Conservation (phyloP, 768 basidiomycete species). For the Collybia nuda region DNA sequence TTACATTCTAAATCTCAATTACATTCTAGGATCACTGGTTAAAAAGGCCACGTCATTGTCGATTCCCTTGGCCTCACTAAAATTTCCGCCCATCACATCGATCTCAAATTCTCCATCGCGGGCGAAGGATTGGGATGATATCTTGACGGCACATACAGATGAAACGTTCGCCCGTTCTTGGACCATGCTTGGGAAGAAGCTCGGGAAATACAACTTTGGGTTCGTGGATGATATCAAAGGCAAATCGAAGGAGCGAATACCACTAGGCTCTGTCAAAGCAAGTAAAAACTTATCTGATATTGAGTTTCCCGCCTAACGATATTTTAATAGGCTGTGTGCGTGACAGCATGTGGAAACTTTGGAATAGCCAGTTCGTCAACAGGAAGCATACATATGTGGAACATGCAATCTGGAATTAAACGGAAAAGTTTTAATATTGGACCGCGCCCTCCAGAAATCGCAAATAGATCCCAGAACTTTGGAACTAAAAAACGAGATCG, state of each 20-base stretch:
- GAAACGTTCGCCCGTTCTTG: slow-evolving; percentile 85
- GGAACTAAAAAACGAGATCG: slow-evolving; percentile 44
- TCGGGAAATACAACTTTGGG: slow-evolving; percentile 74
- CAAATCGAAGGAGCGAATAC: slow-evolving; percentile 43
- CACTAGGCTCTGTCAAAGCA: slow-evolving; percentile 73
- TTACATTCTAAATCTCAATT: not conserved
- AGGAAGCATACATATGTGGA: slow-evolving; percentile 87
- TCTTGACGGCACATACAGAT: slow-evolving; percentile 86
- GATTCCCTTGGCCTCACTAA: slow-evolving; percentile 78
- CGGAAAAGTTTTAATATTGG: slow-evolving; percentile 77
- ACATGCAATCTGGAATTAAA: slow-evolving; percentile 91
- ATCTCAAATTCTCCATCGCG: slow-evolving; percentile 79
- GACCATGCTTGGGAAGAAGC: slow-evolving; percentile 78
- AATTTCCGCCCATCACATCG: slow-evolving; percentile 78
- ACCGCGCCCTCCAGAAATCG: slow-evolving; percentile 54
- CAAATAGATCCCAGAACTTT: slow-evolving; percentile 37
- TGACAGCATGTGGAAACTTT: slow-evolving; percentile 96
- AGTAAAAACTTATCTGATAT: slow-evolving; percentile 3
- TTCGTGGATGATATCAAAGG: slow-evolving; percentile 50
- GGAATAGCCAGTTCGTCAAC: slow-evolving; percentile 82
- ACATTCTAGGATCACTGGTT: slow-evolving; percentile 64
- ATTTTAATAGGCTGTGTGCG: slow-evolving; percentile 66
- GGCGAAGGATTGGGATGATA: slow-evolving; percentile 97
- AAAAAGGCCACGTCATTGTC: slow-evolving; percentile 80
- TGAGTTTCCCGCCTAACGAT: not conserved